Conservation (phyloP, 2,329 filamentous ascomycete species). For the Phyllosticta citriasiana region DNA sequence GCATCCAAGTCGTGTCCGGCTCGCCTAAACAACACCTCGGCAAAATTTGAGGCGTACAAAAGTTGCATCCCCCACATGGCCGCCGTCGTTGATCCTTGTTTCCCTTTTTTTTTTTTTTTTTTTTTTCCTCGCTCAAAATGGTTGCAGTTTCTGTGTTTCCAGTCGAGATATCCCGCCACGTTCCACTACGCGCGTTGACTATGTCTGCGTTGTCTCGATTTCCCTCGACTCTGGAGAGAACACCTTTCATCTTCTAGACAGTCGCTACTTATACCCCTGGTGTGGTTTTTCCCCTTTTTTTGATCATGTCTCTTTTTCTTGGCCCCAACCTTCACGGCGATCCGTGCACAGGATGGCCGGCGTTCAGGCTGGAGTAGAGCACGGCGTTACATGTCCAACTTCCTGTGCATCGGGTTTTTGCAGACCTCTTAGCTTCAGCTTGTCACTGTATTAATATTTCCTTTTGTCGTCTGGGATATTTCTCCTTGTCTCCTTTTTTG, state of each 20-base stretch:
- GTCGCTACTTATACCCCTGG: conserved; percentile 15
- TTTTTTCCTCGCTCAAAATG: neutral
- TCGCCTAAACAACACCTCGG: neutral
- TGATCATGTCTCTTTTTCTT: neutral
- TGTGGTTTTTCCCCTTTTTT: conserved; percentile 1
- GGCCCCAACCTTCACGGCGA: neutral
- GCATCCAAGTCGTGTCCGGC: neutral
- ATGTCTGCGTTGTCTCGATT: neutral
- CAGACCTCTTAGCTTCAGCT: neutral
- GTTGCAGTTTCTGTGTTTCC: neutral
- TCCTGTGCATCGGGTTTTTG: conserved; percentile 2
- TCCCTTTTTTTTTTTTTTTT: neutral
- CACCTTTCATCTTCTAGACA: conserved; percentile 12
- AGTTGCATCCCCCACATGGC: neutral
- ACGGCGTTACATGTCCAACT: conserved; percentile 2
- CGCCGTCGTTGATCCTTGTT: neutral
- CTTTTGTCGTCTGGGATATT: neutral
- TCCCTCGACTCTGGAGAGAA: conserved; percentile 5
- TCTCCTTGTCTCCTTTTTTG: conserved; percentile 2
- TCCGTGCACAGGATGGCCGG: conserved; percentile 4
- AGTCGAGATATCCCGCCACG: conserved; percentile 9
- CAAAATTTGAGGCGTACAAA: neutral
- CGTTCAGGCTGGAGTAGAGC: conserved; percentile 5
- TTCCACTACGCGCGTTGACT: neutral
- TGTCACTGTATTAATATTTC: conserved; percentile 8